A percentile compares a stretch with the other conserved stretches of the same genome.
Evolutionary conservation across 2,329 filamentous ascomycete genomes (phyloP).

Genomic region (Diplocarpon rosae): DNA sequence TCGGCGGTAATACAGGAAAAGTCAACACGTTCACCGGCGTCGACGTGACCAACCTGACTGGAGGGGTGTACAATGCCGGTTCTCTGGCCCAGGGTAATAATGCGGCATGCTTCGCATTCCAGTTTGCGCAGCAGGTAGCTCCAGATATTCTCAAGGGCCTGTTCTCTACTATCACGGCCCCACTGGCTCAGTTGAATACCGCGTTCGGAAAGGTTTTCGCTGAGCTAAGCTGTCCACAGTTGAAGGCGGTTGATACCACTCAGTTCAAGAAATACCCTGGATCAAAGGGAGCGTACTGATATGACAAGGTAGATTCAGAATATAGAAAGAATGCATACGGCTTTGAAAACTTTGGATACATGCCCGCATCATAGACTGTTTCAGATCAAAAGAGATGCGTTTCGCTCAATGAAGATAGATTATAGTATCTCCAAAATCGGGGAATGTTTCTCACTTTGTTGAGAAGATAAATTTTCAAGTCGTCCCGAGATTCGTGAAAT

Average conservation of each 20-base stretch:
- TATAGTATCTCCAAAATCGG: too few relatives aligned
- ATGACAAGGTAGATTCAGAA: neutral
- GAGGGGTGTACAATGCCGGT: slow-evolving; percentile 33
- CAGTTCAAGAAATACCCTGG: slow-evolving; percentile 21
- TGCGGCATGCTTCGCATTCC: slow-evolving; percentile 33
- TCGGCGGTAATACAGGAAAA: slow-evolving; percentile 41
- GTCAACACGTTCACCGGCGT: slow-evolving; percentile 40
- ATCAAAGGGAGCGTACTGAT: slow-evolving; percentile 3
- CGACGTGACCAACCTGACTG: slow-evolving; percentile 32
- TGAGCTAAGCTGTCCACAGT: slow-evolving; percentile 15
- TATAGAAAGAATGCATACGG: neutral
- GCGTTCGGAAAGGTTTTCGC: slow-evolving; percentile 20
- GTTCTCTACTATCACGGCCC: slow-evolving; percentile 26
- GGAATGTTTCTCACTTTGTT: too few relatives aligned
- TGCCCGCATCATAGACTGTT: too few relatives aligned
- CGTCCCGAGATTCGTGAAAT: too few relatives aligned
- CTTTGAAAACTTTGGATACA: neutral
- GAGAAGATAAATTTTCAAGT: too few relatives aligned
- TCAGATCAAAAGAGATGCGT: too few relatives aligned
- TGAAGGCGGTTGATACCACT: slow-evolving; percentile 13
- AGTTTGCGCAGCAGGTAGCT: slow-evolving; percentile 30
- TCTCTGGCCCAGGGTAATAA: slow-evolving; percentile 38
- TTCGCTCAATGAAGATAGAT: too few relatives aligned
- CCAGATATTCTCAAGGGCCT: slow-evolving; percentile 34
- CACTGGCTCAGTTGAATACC: slow-evolving; percentile 26